Percentiles rank a stretch among this genome's conserved stretches.
Evolutionary conservation across 768 basidiomycete genomes (phyloP).

Genomic region (Termitomyces sp.): DNA sequence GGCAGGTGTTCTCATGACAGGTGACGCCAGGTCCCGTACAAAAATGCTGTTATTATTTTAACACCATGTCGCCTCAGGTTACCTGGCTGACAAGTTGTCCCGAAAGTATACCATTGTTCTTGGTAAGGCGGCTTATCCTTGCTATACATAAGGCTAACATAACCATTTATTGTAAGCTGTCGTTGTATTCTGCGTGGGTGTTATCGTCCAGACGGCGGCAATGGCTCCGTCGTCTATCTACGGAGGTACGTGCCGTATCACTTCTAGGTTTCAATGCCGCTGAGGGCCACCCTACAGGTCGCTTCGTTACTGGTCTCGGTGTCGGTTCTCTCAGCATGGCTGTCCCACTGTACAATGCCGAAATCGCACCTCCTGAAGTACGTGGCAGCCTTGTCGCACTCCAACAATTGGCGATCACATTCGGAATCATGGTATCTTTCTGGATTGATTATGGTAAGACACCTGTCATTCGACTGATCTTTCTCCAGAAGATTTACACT

Average conservation of each 20-base stretch:
- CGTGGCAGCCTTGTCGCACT: conserved; percentile 78
- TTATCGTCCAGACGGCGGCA: conserved; percentile 68
- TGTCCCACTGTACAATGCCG: conserved; percentile 76
- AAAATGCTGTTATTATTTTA: not conserved
- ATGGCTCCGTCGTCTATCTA: conserved; percentile 57
- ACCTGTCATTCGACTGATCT: not conserved
- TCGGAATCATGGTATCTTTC: conserved; percentile 68
- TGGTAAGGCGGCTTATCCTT: conserved; percentile 27
- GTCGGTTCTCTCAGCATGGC: conserved; percentile 80
- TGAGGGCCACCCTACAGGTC: conserved; percentile 34
- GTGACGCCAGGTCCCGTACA: conserved; percentile 20
- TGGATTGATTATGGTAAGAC: conserved; percentile 47
- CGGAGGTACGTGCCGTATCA: conserved; percentile 36
- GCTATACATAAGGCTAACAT: not conserved
- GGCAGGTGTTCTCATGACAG: conserved; percentile 70
- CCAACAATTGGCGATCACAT: conserved; percentile 80
- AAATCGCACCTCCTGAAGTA: conserved; percentile 76
- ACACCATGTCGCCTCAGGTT: conserved; percentile 26
- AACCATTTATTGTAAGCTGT: conserved; percentile 40
- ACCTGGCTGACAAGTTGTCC: conserved; percentile 67
- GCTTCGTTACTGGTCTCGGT: conserved; percentile 77
- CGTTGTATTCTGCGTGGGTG: conserved; percentile 63
- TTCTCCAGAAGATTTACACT: conserved; percentile 36
- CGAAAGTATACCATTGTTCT: conserved; percentile 69
- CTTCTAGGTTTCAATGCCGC: not conserved